Base-by-base conservation (phyloP, 805 yeast genomes). In the Ogataea salicorniae region DNA sequence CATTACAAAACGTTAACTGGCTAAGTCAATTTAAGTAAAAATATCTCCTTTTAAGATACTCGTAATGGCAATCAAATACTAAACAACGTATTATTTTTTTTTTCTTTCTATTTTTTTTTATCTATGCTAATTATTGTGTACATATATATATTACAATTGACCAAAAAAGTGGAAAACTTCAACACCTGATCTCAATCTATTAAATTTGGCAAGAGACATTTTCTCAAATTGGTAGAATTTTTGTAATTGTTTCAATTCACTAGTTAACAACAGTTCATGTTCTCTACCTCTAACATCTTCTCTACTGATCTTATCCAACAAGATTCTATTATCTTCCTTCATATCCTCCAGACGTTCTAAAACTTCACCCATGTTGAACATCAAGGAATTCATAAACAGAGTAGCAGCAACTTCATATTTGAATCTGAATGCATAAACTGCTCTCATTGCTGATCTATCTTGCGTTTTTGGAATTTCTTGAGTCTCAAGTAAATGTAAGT, bases 401-500 rank as follows among this genome's bases (percentile, higher is more conserved):
- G 61, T 60, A 46, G 66, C 65, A 9, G 74, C 64, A 17, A 63
- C 57, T 4, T 49, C 49, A 37, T 67, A 68, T 48, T 80, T 81
- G 43, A 56, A 49, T 59, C 89, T 77, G 74, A 89, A 94, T 34
- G 91, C 74, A 62, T 80, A 94, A 29, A 87, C 84, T 1, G 97
- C 84, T 55, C 96, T 81, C 37, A 87, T 81, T 0, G 97, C 96
- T 2, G 95, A 91, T 55, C 98, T 76, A 63, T 94, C 98, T 22
- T 81, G 83, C 8, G 96, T 84, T 58, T 92, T 79, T 13, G 98
- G 97, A 29, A 94, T 85, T 68, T 94, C 99, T 67, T 92, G 98
- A 35, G 91, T 76, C 61, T 92, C 96, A 17, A 91, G 70, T 17
- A 87, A 76, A 51, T 91, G 89, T 53, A 80, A 74, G 45, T 76